These are phyloP conservation scores for Quercus rubra DNA, from an alignment of 306 rosid genomes.

Conservation along the genomic window DNA sequence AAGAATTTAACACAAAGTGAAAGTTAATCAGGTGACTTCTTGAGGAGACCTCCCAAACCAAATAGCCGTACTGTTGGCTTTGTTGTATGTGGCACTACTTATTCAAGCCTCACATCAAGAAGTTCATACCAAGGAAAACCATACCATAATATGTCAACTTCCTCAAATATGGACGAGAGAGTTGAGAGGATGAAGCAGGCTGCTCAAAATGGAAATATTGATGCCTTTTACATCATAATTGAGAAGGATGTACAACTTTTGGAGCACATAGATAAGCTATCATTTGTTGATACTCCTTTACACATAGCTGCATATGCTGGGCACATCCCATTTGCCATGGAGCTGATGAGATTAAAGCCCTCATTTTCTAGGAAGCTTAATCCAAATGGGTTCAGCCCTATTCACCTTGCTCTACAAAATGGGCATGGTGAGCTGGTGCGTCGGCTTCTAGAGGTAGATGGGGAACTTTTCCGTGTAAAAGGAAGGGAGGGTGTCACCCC, in stretches of 20 bases:
- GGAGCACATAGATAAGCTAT: constrained; percentile 4
- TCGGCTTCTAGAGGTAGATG: background rate
- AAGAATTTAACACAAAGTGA: no score
- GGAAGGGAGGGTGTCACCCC: background rate
- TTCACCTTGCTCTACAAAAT: constrained; percentile 1
- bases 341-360: constrained; percentile 24
- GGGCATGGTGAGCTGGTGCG: background rate
- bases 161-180: no score
- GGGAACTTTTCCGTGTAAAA: background rate
- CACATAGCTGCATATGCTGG: constrained; percentile 34
- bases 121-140: no score
- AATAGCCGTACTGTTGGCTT: no score
- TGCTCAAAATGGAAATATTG: constrained; percentile 25
- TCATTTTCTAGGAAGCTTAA: background rate
- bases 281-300: constrained; percentile 39
- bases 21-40: no score
- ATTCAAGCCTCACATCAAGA: no score
- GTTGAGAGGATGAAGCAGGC: background rate
- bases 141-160: no score
- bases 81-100: no score
- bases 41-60: no score
- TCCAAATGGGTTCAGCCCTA: constrained; percentile 5
- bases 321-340: constrained; percentile 24
- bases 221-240: constrained; percentile 22
- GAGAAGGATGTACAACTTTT: constrained; percentile 24